Evolutionary conservation across 352 stramenopile genomes (phyloP).

Genomic region (Phytophthora megakarya): DNA sequence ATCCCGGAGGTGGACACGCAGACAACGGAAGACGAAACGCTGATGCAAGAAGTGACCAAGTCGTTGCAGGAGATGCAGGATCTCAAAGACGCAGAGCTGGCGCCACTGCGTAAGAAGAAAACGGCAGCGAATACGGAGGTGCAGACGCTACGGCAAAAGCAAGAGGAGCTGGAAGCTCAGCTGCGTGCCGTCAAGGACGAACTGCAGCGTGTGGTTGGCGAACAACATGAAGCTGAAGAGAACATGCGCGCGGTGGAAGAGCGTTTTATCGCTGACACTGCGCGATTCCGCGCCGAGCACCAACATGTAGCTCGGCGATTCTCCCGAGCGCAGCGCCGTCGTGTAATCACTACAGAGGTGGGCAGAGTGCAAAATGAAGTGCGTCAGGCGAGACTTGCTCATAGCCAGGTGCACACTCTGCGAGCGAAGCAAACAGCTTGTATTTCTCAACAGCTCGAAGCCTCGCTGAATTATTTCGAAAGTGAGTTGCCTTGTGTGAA

Average conservation of each 20-base stretch:
- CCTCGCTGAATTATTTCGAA: conserved; percentile 70
- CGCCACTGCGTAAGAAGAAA: conserved; percentile 40
- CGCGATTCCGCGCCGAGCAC: conserved; percentile 55
- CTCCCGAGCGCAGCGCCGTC: conserved; percentile 40
- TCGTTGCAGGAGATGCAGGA: conserved; percentile 45
- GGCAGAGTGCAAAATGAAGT: conserved; percentile 43
- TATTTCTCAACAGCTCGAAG: conserved; percentile 67
- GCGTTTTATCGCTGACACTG: conserved; percentile 50
- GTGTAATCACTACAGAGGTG: conserved; percentile 48
- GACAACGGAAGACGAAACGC: conserved; percentile 31
- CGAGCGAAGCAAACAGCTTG: conserved; percentile 54
- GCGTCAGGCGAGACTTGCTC: conserved; percentile 35
- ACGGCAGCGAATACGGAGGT: conserved; percentile 21
- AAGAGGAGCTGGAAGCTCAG: conserved; percentile 62
- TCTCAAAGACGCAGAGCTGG: conserved; percentile 42
- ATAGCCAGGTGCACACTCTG: conserved; percentile 50
- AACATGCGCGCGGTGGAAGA: conserved; percentile 53
- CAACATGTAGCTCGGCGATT: conserved; percentile 47
- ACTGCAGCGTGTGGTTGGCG: conserved; percentile 44
- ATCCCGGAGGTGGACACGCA: conserved; percentile 20
- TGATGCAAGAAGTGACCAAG: conserved; percentile 46
- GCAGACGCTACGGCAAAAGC: conserved; percentile 41
- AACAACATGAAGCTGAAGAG: conserved; percentile 51
- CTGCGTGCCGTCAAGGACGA: conserved; percentile 52
- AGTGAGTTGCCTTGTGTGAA: conserved; percentile 80